A percentile compares a stretch with the other conserved stretches of the same genome.
Conservation (phyloP, 1,284 basidiomycete species). For the Boletellus deceptivus region DNA sequence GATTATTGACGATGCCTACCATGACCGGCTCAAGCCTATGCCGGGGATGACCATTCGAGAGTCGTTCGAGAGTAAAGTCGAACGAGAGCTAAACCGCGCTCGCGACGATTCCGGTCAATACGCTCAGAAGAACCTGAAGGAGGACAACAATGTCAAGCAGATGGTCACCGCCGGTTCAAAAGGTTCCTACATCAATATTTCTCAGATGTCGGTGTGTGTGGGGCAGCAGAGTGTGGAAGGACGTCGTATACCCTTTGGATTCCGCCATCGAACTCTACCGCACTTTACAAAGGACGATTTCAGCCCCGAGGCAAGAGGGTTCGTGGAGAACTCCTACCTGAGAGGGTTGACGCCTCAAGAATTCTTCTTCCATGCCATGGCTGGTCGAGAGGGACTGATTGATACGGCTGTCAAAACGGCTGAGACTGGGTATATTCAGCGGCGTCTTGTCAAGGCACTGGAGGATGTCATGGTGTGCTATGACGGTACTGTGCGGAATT, state of each 20-base stretch:
- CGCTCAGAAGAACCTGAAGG: conserved; percentile 94
- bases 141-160: conserved; percentile 99
- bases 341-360: conserved; percentile 97
- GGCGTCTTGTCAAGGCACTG: conserved; percentile 95
- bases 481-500: conserved; percentile 97
- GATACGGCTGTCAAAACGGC: conserved; percentile 99
- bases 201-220: conserved; percentile 99
- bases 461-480: conserved; percentile 98
- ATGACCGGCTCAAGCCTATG: conserved; percentile 80
- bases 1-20: conserved; percentile 77
- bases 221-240: conserved; percentile 99
- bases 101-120: conserved; percentile 95
- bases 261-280: conserved; percentile 93
- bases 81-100: conserved; percentile 90
- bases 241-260: conserved; percentile 97
- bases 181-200: conserved; percentile 99
- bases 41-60: conserved; percentile 99
- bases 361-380: conserved; percentile 99
- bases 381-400: conserved; percentile 97
- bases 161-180: conserved; percentile 99
- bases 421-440: conserved; percentile 99
- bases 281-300: conserved; percentile 99
- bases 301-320: conserved; percentile 96
- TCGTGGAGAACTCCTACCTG: conserved; percentile 99
- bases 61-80: conserved; percentile 93